Conservation (phyloP, 352 stramenopile genomes). For the Blastocystis sp. region DNA sequence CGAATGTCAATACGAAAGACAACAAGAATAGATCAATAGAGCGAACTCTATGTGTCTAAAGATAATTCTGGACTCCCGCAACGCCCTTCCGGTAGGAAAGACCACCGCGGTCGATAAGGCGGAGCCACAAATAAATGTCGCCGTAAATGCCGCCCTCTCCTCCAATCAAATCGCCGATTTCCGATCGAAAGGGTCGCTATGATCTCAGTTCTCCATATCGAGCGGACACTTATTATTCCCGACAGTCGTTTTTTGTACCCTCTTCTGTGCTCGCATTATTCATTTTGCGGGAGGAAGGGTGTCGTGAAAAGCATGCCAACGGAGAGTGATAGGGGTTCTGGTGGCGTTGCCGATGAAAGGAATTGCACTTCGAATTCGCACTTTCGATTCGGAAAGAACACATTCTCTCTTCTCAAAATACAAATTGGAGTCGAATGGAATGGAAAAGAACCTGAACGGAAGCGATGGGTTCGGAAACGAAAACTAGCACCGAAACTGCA, state of each 20-base stretch:
- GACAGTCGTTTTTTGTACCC: constrained; percentile 30
- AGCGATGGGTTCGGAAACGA: too few relatives aligned
- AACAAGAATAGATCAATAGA: constrained; percentile 73
- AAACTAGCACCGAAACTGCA: too few relatives aligned
- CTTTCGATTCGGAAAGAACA: too few relatives aligned
- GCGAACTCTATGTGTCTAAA: constrained; percentile 53
- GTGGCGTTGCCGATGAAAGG: too few relatives aligned
- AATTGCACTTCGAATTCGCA: too few relatives aligned
- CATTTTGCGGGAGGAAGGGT: too few relatives aligned
- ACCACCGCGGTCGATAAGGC: constrained; percentile 5
- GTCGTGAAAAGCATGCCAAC: too few relatives aligned
- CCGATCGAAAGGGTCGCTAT: neutral
- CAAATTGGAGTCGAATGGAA: too few relatives aligned
- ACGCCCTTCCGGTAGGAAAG: constrained; percentile 47
- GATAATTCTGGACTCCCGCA: constrained; percentile 20
- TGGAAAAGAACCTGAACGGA: too few relatives aligned
- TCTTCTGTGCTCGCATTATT: neutral
- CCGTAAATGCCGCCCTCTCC: neutral
- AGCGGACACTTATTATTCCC: neutral
- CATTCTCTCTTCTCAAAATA: too few relatives aligned
- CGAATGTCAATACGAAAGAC: constrained; percentile 30
- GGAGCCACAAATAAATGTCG: constrained; percentile 66
- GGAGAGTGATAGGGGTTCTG: too few relatives aligned
- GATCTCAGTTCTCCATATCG: neutral
- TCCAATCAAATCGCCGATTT: neutral